Evolutionary conservation across 225 moss, liverwort and hornwort species (phyloP), one percentile per base, ranked within the genome.

Genomic region (Marchantia paleacea): DNA sequence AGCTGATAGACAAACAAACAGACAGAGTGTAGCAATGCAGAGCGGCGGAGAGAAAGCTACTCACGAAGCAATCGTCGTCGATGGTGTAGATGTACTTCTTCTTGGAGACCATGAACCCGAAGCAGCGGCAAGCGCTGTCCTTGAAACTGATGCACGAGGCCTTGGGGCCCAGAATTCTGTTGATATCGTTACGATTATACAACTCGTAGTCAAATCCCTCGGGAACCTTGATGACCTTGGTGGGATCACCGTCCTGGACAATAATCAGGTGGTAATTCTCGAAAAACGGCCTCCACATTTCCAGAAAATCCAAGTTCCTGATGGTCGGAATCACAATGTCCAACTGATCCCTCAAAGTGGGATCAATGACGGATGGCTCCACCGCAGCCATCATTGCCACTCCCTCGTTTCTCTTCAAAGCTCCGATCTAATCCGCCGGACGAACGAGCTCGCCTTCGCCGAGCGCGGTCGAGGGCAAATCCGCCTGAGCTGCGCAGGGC

Each of bases 101-200:
- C 84, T 86, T 91, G 13, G 91, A 91, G 58, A 91, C 84, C 87
- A 91, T 87, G 76, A 85, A 91, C 26, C 91, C 91, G 85, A 91
- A 91, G 81, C 89, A 89, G 29, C 91, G 85, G 83, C 89, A 89
- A 2, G 91, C 89, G n/a, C 86, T 86, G 66, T 91, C 91, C 77
- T 91, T 89, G 72, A 87, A 91, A 22, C 85, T 86, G 68, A 91
- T 91, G 84, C 91, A 91, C 1, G 89, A 87, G 12, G 89, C 89
- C 89, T 88, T 89, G 57, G 87, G 89, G 0, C 89, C 91, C 3
- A 91, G 84, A 68, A 91, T 91, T 50, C 87, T 78, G 80, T 89
- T 89, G 55, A 91, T 91, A 53, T 91, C 91, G 69, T 91, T 91
- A 9, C 91, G 84, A 73, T 91, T 91, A 80, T 91, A 91, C 0